A percentile compares a stretch with the other conserved stretches of the same genome.
These are phyloP conservation scores for Cladosporium velox DNA, from an alignment of 2,329 filamentous ascomycete genomes.

Conservation along the genomic window DNA sequence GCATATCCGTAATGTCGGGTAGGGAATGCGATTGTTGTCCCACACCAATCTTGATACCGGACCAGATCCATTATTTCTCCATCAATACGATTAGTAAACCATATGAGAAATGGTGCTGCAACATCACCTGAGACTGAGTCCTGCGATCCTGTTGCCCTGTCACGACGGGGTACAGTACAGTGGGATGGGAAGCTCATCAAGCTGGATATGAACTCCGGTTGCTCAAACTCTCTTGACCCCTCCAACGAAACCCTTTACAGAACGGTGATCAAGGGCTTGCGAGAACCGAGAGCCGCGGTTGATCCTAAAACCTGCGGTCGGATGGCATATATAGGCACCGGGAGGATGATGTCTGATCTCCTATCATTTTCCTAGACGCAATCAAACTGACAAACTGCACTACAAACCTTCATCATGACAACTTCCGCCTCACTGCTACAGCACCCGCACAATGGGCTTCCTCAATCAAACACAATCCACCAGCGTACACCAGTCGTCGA, in stretches of 20 bases:
- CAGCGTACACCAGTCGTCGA: neutral
- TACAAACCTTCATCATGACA: neutral
- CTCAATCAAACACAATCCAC: neutral
- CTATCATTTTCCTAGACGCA: neutral
- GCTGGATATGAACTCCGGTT: neutral
- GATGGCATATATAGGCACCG: neutral
- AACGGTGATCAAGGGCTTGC: neutral
- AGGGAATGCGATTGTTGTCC: neutral
- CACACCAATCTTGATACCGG: neutral
- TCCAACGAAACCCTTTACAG: neutral
- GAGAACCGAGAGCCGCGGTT: neutral
- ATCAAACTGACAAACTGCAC: neutral
- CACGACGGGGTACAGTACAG: neutral
- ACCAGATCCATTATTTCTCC: neutral
- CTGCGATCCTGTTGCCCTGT: neutral
- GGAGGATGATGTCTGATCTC: neutral
- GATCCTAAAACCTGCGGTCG: neutral
- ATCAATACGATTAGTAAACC: neutral
- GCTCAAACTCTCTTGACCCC: neutral
- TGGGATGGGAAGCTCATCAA: neutral
- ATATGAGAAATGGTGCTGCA: neutral
- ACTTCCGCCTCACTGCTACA: neutral
- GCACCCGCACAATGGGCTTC: neutral
- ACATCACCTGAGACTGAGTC: neutral
- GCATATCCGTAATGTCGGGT: neutral